A percentile compares a stretch with the other conserved stretches of the same genome.
Evolutionary conservation across 495 filamentous ascomycete genomes (phyloP).

Genomic region (Penicillium goetzii): DNA sequence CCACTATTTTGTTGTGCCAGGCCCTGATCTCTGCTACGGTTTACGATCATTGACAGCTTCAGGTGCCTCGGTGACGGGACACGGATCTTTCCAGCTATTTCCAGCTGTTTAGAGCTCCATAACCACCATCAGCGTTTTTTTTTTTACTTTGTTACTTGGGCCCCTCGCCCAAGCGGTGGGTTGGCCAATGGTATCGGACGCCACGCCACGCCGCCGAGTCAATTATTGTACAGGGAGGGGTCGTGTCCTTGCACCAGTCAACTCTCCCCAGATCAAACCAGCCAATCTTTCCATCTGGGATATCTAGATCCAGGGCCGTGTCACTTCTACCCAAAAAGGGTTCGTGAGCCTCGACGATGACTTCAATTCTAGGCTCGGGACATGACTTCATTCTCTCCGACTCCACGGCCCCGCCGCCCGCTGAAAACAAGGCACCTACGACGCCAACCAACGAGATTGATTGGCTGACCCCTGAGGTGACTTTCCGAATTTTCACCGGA

Average conservation of each 20-base stretch:
- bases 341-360: background rate
- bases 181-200: slow-evolving; percentile 5
- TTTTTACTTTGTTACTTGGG: background rate
- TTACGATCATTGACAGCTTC: background rate
- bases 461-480: slow-evolving; percentile 1
- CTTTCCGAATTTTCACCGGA: background rate
- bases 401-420: slow-evolving; percentile 4
- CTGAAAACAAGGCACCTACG: slow-evolving; percentile 6
- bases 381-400: slow-evolving; percentile 9
- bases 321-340: background rate
- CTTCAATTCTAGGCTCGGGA: slow-evolving; percentile 6
- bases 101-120: background rate
- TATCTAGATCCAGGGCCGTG: background rate
- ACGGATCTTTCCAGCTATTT: background rate
- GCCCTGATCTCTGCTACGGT: background rate
- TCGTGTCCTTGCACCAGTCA: background rate
- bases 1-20: slow-evolving; percentile 1
- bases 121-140: background rate
- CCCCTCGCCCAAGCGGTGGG: background rate
- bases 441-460: background rate
- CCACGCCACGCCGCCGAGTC: slow-evolving; percentile 7
- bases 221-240: background rate
- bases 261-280: background rate
- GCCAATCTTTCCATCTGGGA: background rate
- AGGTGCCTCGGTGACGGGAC: background rate